Evolutionary conservation across 2,329 filamentous ascomycete species (phyloP), one percentile per base, ranked within the genome.

Genomic region (Pestalotiopsis sp.): DNA sequence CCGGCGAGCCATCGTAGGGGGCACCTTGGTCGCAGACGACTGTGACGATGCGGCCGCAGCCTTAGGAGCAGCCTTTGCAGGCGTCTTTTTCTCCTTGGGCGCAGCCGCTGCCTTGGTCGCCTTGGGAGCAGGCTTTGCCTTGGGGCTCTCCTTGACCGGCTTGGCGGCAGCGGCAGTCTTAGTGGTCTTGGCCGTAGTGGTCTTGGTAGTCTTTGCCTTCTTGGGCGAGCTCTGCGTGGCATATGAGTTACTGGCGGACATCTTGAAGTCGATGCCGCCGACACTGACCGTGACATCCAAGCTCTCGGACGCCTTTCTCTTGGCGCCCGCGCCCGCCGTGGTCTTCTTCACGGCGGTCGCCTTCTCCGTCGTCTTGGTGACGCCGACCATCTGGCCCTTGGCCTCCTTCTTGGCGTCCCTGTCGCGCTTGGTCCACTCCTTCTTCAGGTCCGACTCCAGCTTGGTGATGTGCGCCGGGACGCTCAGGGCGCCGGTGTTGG

Each of bases 381-480:
- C 59, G 59, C 59, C 59, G 12, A 61, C n/a, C 59, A 65, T 23
- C 9, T 65, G 14, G 20, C 60, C 27, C 61, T 77, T 76, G n/a
- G 71, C 20, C 23, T 73, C 74, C 64, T 81, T 83, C 75, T 83
- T 88, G 0, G 83, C 80, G 71, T 86, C 86, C 17, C 82, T 78
- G 39, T 87, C 83, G 27, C 81, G 83, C 70, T 83, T 84, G 2
- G 79, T 80, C 82, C 86, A 90, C 69, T 90, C 84, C 71, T 85
- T 89, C 80, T 87, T 90, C 76, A 91, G 74, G 63, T 86, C 83
- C 1, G 74, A 71, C 77, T 91, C 88, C 31, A 90, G 68, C 66
- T 81, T 82, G 63, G 74, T 69, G 17, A 91, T 79, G 61, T 83
- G 76, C 0, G 75, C 61, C 0, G 89, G 88, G 3, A 91, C 82